Base-by-base conservation (phyloP, 768 basidiomycete genomes). In the Solioccasus polychromus region DNA sequence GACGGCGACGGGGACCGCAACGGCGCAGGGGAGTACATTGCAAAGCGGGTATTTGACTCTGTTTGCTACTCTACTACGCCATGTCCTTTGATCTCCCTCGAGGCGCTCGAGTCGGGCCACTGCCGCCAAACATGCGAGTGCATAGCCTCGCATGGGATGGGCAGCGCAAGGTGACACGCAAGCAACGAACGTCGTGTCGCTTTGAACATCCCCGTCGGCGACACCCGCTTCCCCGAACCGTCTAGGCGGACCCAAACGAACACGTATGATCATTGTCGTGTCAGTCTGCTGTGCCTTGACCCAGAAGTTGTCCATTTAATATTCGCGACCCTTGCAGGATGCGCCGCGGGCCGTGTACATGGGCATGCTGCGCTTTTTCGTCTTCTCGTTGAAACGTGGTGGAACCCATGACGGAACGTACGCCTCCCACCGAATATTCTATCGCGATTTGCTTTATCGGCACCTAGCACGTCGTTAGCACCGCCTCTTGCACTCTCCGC, bases 1-100 rank as follows among this genome's bases (percentile, higher is more conserved):
- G 68, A 50, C 2, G 70, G 72, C n/a, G 73, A 70, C 17, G 62
- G 66, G 12, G 73, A 68, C 38, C 70, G 69, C 15, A 73, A 70
- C 12, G 71, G 61, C 1, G 68, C 64, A 7, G 68, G 66, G 24
- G 64, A 71, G 52, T 68, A 71, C 51, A 64, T 58, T 58, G 51
- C 60, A 61, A 48, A 56, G 42, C 37, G 44, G 30, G 6, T 51
- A 23, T 60, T 60, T 60, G 48, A 41, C 34, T 2, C 9, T 59
- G 40, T 59, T 59, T 59, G 28, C 12, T 7, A 28, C 28, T 28
- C 28, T 7, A n/a, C n/a, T n/a, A n/a, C n/a, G n/a, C n/a, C n/a
- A n/a, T n/a, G n/a, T n/a, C n/a, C n/a, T n/a, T n/a, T n/a, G n/a
- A n/a, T n/a, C n/a, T n/a, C n/a, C n/a, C n/a, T n/a, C n/a, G n/a